A percentile compares a stretch with the other conserved stretches of the same genome.
These are phyloP conservation scores for Fremontodendron californicum DNA, from an alignment of 345 rosid genomes.

Conservation along the genomic window DNA sequence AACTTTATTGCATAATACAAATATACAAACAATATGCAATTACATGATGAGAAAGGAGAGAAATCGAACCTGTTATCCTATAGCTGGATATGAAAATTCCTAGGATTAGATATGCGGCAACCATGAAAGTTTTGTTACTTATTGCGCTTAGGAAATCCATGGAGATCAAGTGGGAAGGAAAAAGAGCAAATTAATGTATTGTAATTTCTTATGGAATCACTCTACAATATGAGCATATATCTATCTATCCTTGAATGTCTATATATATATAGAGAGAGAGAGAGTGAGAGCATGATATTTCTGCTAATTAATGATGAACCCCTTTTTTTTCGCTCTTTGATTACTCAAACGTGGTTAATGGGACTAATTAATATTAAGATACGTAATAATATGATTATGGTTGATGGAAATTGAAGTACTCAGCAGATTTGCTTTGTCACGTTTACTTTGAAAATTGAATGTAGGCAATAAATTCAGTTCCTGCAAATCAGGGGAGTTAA, in stretches of 20 bases:
- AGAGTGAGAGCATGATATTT: too few relatives aligned
- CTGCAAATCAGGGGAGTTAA: not conserved
- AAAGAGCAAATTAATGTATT: too few relatives aligned
- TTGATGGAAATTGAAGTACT: not conserved
- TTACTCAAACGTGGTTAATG: too few relatives aligned
- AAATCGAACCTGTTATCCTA: not conserved
- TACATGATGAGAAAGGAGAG: too few relatives aligned
- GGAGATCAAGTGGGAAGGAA: too few relatives aligned
- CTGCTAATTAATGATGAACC: too few relatives aligned
- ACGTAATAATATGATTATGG: not conserved
- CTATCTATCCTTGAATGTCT: too few relatives aligned
- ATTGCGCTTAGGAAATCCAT: not conserved
- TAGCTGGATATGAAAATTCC: not conserved
- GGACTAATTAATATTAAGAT: not conserved
- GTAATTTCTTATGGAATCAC: not conserved
- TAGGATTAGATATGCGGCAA: not conserved
- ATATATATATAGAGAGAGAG: too few relatives aligned
- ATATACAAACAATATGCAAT: not conserved
- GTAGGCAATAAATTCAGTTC: not conserved
- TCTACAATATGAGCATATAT: not conserved
- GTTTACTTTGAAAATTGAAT: not conserved
- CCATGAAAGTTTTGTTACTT: not conserved
- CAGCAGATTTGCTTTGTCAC: not conserved
- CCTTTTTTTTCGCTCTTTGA: too few relatives aligned
- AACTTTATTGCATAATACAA: not conserved